These are phyloP conservation scores for Claviceps fusiformis DNA, from an alignment of 2,329 filamentous ascomycete genomes.

Conservation along the genomic window DNA sequence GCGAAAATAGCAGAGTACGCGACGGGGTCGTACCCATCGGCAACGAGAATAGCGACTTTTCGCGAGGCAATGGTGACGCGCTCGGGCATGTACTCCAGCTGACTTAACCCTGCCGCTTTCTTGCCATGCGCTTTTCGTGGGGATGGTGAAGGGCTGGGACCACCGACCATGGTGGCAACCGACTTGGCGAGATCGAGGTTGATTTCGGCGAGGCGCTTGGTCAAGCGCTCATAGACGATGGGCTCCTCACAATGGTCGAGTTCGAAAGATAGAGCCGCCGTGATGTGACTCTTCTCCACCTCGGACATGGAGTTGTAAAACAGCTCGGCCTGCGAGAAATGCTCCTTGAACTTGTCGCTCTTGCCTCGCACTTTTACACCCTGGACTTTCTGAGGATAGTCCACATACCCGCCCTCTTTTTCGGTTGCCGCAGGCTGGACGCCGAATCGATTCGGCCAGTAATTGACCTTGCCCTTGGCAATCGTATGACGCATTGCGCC, in stretches of 20 bases:
- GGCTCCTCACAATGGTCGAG: slow-evolving; percentile 73
- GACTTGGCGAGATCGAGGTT: slow-evolving; percentile 54
- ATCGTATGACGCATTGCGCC: slow-evolving; percentile 6
- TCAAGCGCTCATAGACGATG: slow-evolving; percentile 59
- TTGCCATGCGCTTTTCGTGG: slow-evolving; percentile 48
- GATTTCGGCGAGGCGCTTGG: slow-evolving; percentile 56
- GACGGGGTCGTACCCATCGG: slow-evolving; percentile 58
- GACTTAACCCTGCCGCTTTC: slow-evolving; percentile 53
- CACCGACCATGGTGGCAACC: slow-evolving; percentile 59
- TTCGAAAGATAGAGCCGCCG: slow-evolving; percentile 62
- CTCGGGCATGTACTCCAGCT: slow-evolving; percentile 51
- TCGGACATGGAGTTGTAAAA: slow-evolving; percentile 68
- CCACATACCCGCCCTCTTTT: slow-evolving; percentile 53
- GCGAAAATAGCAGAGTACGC: slow-evolving; percentile 53
- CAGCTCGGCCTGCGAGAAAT: slow-evolving; percentile 64
- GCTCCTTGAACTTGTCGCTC: slow-evolving; percentile 64
- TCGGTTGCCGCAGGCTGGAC: slow-evolving; percentile 50
- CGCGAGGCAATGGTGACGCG: slow-evolving; percentile 56
- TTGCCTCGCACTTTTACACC: slow-evolving; percentile 59
- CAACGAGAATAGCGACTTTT: slow-evolving; percentile 61
- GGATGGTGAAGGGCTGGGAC: slow-evolving; percentile 39
- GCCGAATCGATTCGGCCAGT: slow-evolving; percentile 25
- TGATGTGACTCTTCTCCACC: slow-evolving; percentile 55
- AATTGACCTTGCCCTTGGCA: slow-evolving; percentile 6
- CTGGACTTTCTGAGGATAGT: slow-evolving; percentile 47